Conservation (phyloP, 2,329 filamentous ascomycete species). For the Verruconis gallopava region DNA sequence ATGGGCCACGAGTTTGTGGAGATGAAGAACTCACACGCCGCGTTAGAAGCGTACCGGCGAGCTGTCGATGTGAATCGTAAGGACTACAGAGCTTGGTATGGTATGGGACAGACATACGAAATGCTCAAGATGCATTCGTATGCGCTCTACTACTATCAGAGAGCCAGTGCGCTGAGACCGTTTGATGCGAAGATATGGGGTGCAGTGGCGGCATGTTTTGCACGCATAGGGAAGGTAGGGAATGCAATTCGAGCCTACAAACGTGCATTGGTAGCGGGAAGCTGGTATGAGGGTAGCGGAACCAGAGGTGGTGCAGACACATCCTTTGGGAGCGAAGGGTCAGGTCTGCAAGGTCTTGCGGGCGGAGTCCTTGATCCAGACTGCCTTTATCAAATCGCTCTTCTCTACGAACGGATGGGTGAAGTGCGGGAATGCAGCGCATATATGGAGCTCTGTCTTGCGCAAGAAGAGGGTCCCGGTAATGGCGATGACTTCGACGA, state of each 20-base stretch:
- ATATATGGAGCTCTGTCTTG: constrained; percentile 93
- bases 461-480: constrained; percentile 68
- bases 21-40: constrained; percentile 95
- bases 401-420: constrained; percentile 70
- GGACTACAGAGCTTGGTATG: constrained; percentile 97
- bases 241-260: constrained; percentile 94
- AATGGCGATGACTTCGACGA: constrained; percentile 21
- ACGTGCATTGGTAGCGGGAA: constrained; percentile 75
- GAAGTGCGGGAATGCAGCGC: constrained; percentile 69
- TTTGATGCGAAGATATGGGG: constrained; percentile 99
- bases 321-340: constrained; percentile 33
- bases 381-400: constrained; percentile 77
- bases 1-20: constrained; percentile 99
- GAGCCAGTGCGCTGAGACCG: constrained; percentile 80
- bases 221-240: constrained; percentile 74
- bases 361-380: constrained; percentile 69
- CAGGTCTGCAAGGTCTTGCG: constrained; percentile 28
- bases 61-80: constrained; percentile 93
- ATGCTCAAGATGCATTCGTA: constrained; percentile 97
- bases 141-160: constrained; percentile 94
- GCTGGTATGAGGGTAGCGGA: constrained; percentile 57
- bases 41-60: constrained; percentile 90
- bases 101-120: constrained; percentile 91
- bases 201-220: constrained; percentile 82
- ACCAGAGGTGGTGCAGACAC: constrained; percentile 33